These are phyloP conservation scores for Physcomitrellopsis africana DNA, from an alignment of 225 moss, liverwort and hornwort genomes.

Conservation along the genomic window DNA sequence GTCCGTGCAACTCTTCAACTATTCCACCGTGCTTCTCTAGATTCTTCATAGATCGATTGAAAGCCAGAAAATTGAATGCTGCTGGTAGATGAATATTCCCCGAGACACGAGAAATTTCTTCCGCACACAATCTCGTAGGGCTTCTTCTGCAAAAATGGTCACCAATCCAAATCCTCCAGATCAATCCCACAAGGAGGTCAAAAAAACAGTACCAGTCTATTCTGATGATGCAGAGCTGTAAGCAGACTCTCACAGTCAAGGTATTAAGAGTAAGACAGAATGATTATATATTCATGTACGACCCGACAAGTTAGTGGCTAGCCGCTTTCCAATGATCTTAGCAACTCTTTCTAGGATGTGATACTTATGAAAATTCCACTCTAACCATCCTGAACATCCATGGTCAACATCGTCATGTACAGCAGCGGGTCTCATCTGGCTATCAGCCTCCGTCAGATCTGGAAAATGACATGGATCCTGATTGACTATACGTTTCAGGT, in stretches of 20 bases:
- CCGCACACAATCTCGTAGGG: background rate
- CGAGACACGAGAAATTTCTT: background rate
- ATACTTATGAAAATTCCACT: background rate
- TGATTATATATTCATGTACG: background rate
- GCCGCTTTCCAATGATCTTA: background rate
- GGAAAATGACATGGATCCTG: background rate
- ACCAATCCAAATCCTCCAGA: slow-evolving; percentile 13
- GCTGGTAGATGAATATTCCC: slow-evolving; percentile 6
- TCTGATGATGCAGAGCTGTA: background rate
- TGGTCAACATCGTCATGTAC: background rate
- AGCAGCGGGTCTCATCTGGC: background rate
- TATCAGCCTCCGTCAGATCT: background rate
- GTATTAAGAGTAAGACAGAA: background rate
- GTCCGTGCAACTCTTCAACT: slow-evolving; percentile 12
- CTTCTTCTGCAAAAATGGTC: slow-evolving; percentile 3
- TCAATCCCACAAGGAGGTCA: background rate
- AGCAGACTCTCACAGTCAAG: background rate
- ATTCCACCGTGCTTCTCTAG: slow-evolving; percentile 16
- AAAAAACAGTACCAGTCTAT: background rate
- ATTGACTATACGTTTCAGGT: background rate
- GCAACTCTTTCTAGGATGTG: background rate
- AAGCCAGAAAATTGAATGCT: background rate
- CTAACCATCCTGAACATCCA: background rate
- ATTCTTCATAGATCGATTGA: slow-evolving; percentile 22
- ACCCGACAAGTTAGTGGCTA: background rate